Percentiles rank a stretch among this genome's conserved stretches.
These are phyloP conservation scores for Alnus rubra DNA, from an alignment of 306 rosid genomes.

Conservation along the genomic window DNA sequence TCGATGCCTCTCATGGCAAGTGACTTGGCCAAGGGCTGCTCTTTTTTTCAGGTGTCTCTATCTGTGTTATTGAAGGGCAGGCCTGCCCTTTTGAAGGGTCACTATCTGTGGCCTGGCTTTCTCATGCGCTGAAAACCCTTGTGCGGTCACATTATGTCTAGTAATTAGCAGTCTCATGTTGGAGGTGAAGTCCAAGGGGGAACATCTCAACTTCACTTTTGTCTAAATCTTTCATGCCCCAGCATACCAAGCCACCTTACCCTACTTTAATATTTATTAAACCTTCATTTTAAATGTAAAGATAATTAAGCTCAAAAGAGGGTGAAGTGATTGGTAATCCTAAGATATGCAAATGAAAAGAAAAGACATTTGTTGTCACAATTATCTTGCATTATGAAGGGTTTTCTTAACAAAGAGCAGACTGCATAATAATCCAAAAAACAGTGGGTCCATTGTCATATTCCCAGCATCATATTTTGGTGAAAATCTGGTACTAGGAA, in stretches of 20 bases:
- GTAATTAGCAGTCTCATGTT: slow-evolving; percentile 14
- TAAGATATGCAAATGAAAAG: slow-evolving; percentile 27
- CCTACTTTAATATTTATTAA: slow-evolving; percentile 5
- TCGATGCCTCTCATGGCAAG: slow-evolving; percentile 25
- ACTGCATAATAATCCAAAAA: background rate
- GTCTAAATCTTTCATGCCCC: slow-evolving; percentile 33
- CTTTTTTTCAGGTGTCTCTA: slow-evolving; percentile 49
- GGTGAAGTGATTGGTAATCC: slow-evolving; percentile 16
- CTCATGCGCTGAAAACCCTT: slow-evolving; percentile 16
- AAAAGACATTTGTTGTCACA: slow-evolving; percentile 24
- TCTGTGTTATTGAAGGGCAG: slow-evolving; percentile 47
- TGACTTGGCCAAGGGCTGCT: slow-evolving; percentile 7
- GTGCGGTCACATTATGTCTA: slow-evolving; percentile 41
- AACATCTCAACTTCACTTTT: slow-evolving; percentile 34
- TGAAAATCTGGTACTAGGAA: background rate
- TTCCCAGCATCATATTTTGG: background rate
- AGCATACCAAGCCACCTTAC: slow-evolving; percentile 21
- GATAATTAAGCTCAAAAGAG: slow-evolving; percentile 7
- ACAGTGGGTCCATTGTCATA: background rate
- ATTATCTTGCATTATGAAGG: background rate
- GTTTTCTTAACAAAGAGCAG: background rate
- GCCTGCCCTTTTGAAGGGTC: slow-evolving; percentile 57
- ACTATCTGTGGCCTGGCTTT: slow-evolving; percentile 39
- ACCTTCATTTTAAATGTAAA: background rate
- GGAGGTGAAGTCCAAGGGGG: slow-evolving; percentile 37